A percentile compares a stretch with the other conserved stretches of the same genome.
These are phyloP conservation scores for Echinochloa phyllopogon DNA, from an alignment of 176 grass and related monocot species.

Conservation along the genomic window DNA sequence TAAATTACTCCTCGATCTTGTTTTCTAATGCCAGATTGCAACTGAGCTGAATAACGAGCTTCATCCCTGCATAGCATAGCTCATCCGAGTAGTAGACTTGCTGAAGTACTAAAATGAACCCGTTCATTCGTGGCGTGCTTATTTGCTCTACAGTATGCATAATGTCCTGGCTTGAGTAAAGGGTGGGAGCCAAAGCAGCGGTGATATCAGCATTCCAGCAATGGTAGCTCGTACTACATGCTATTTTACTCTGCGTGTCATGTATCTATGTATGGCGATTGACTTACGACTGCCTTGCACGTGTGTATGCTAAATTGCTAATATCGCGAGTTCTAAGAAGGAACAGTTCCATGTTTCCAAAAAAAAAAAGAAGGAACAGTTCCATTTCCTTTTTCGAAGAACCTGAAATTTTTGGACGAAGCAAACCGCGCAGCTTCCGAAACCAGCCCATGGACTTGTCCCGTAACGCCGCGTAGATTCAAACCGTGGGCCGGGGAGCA, in stretches of 20 bases:
- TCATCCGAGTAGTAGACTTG: too few relatives aligned
- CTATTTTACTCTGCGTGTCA: too few relatives aligned
- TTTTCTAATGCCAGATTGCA: conserved; percentile 6
- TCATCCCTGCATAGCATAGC: too few relatives aligned
- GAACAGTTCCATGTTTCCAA: not conserved
- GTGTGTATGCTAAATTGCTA: too few relatives aligned
- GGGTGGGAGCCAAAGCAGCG: not conserved
- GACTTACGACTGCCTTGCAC: too few relatives aligned
- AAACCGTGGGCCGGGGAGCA: not conserved
- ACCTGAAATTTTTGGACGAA: not conserved
- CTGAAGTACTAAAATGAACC: too few relatives aligned
- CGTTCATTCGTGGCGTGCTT: too few relatives aligned
- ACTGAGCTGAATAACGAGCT: not conserved
- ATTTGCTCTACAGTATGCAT: too few relatives aligned
- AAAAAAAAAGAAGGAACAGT: not conserved
- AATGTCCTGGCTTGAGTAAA: not conserved
- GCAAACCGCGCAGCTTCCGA: not conserved
- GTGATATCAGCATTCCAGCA: not conserved
- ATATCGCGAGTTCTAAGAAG: too few relatives aligned
- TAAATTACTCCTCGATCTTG: conserved; percentile 12
- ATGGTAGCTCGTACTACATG: not conserved
- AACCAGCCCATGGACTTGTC: not conserved
- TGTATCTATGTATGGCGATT: too few relatives aligned
- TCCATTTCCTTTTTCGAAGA: not conserved
- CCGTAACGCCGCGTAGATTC: not conserved